Evolutionary conservation across 1,139 yeast species (phyloP), one percentile per base, ranked within the genome.

Genomic region (Suhomyces bolitotheri): DNA sequence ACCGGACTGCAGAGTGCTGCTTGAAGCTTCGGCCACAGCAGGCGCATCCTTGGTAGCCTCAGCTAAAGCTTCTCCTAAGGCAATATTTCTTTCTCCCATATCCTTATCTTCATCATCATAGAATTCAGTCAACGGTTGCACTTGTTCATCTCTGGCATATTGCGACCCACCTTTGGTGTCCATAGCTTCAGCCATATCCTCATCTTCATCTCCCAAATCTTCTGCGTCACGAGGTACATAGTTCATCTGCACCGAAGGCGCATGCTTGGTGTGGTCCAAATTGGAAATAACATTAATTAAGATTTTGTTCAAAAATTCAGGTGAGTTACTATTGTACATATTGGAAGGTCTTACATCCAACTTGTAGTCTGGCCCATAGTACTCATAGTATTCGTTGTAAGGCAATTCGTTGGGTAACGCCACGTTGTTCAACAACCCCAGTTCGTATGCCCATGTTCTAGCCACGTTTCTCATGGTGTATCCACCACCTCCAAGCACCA

Each of bases 401-500:
- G 97, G 97, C 48, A 90, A 74, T 53, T 90, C 96, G 10, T 79
- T 71, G 16, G 88, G 94, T 46, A 90, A 70, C n/a, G 79, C 61
- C 43, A 81, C 84, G 51, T 88, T 86, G 51, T 87, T 90, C 47
- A 90, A 71, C 38, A 92, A 67, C 13, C 97, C 96, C 3, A 96
- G 83, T 64, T 92, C 98, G 58, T 76, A 90, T 27, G 96, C 80
- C 98, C 98, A 92, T 6, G 96, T 82, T 53, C 97, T 73, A 22
- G 96, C 89, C 27, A 92, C 98, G 58, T 92, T 92, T 60, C 97
- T 75, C 82, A 92, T 92, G 16, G 97, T 92, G 61, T 92, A 92
- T 22, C 98, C 98, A 52, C 98, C 98, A 36, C 98, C 98, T 28
- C 98, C 98, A 14, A 92, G 74, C 16, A 90, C 95, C 72, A 92